Base-by-base conservation (phyloP, 352 stramenopile species). In the Phytopythium mirpurense region DNA sequence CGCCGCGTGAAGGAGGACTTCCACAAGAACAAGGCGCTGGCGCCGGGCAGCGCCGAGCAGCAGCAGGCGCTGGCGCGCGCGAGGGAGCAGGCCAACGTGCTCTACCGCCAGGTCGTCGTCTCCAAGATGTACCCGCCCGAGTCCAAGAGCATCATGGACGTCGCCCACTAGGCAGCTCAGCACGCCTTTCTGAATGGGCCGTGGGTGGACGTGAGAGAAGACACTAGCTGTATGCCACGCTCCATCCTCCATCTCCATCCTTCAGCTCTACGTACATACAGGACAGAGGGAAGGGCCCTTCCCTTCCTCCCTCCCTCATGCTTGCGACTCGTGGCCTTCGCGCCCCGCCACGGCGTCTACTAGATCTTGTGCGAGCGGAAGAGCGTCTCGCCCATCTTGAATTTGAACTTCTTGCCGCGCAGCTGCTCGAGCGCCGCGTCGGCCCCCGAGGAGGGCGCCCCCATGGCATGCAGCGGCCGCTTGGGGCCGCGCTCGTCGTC, bases 401-500 rank as follows among this genome's bases (percentile, higher is more conserved):
- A 83, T 66, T 91, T 91, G 64, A 93, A 79, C 52, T 91, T 93
- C 67, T 93, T 93, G 66, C 83, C 80, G 6, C 82, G 82, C 35
- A 90, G 62, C 51, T 90, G 80, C 56, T 93, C 83, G 12, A 93
- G 62, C 10, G 66, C 54, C 0, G 72, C 63, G 44, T 87, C 74
- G 5, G 62, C 59, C n/a, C n/a, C n/a, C 0, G 68, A 67, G 19
- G 50, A 43, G 10, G 54, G 49, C 4, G 23, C 36, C 16, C 23
- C 15, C 15, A 61, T n/a, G n/a, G n/a, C n/a, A n/a, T n/a, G 51
- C 42, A 74, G 76, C 3, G 40, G 57, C 37, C 70, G 68, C 44
- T 80, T 80, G 15, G 46, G 37, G 12, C 27, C 44, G 34, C 70
- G 61, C 12, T 70, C 62, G 16, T 81, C 65, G 26, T 78, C 57